Evolutionary conservation across 2,329 filamentous ascomycete species (phyloP).

Genomic region (Nothophaeocryptopus gaeumannii): DNA sequence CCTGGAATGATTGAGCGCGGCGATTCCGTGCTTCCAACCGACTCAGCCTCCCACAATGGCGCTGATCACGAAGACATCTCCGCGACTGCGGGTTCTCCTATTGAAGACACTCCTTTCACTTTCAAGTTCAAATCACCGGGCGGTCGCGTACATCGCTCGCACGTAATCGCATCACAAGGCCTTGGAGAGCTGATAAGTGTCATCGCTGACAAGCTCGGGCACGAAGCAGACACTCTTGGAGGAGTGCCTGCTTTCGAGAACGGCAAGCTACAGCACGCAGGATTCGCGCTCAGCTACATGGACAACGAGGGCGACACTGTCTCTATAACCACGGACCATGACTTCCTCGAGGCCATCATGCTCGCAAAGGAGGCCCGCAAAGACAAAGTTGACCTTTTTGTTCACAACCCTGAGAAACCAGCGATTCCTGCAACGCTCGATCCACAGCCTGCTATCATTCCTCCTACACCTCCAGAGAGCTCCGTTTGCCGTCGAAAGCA

Average conservation of each 20-base stretch:
- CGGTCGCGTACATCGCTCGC: slow-evolving; percentile 87
- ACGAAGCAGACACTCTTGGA: slow-evolving; percentile 78
- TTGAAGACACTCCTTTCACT: slow-evolving; percentile 75
- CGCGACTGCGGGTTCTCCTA: slow-evolving; percentile 53
- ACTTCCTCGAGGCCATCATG: slow-evolving; percentile 83
- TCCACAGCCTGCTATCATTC: slow-evolving; percentile 53
- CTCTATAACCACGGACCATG: slow-evolving; percentile 92
- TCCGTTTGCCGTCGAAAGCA: slow-evolving; percentile 46
- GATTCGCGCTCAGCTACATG: slow-evolving; percentile 91
- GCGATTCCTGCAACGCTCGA: slow-evolving; percentile 66
- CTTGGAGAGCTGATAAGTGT: slow-evolving; percentile 73
- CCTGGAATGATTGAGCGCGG: slow-evolving; percentile 60
- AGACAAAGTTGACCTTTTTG: slow-evolving; percentile 96
- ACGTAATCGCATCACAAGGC: slow-evolving; percentile 76
- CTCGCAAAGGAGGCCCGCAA: slow-evolving; percentile 72
- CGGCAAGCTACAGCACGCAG: slow-evolving; percentile 70
- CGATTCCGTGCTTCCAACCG: slow-evolving; percentile 85
- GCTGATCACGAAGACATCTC: slow-evolving; percentile 68
- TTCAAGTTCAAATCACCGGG: slow-evolving; percentile 99
- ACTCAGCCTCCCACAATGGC: slow-evolving; percentile 91
- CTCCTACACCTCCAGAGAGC: slow-evolving; percentile 53
- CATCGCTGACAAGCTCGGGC: slow-evolving; percentile 80
- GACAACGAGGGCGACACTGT: slow-evolving; percentile 97
- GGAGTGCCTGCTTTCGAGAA: slow-evolving; percentile 75
- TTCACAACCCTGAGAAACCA: slow-evolving; percentile 89